phyloP scores from a whole-genome alignment of 2,329 filamentous ascomycete genomes.

The Paracoccidioides brasiliensis region DNA sequence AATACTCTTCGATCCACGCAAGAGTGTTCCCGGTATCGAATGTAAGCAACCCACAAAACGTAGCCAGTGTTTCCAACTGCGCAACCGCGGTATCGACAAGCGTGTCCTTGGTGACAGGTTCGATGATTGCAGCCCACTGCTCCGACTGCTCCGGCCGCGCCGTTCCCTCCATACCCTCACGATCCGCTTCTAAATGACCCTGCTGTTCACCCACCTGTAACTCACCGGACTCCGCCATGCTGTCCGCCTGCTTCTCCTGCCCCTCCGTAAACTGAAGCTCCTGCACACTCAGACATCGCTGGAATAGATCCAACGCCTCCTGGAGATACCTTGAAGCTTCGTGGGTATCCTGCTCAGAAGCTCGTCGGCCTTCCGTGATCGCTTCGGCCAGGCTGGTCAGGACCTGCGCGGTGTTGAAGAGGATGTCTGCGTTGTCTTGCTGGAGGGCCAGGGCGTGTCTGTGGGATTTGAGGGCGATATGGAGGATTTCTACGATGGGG shows the following conservation, averaged over 20 bases:
- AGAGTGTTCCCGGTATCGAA: constrained; percentile 33
- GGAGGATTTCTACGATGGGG: constrained; percentile 41
- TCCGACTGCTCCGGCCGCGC: constrained; percentile 32
- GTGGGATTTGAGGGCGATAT: constrained; percentile 51
- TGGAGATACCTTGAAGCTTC: constrained; percentile 43
- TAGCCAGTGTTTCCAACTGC: constrained; percentile 44
- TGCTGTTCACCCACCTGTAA: constrained; percentile 10
- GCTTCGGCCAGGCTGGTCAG: constrained; percentile 53
- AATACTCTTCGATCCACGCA: constrained; percentile 46
- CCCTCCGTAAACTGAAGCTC: constrained; percentile 36
- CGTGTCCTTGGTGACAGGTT: constrained; percentile 50
- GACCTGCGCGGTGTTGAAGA: constrained; percentile 62
- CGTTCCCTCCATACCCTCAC: constrained; percentile 8
- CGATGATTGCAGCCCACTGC: constrained; percentile 54
- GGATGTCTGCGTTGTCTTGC: constrained; percentile 50
- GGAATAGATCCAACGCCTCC: constrained; percentile 49
- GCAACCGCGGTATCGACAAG: constrained; percentile 57
- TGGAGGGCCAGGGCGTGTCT: constrained; percentile 47
- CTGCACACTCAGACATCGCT: constrained; percentile 43
- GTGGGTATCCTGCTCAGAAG: constrained; percentile 27
- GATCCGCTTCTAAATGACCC: constrained; percentile 8
- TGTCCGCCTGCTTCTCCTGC: constrained; percentile 23
- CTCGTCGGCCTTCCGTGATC: constrained; percentile 40
- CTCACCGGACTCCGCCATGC: constrained; percentile 23
- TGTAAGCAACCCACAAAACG: constrained; percentile 37